Base-by-base conservation (phyloP, 495 filamentous ascomycete species). In the Aspergillus heteromorphus region DNA sequence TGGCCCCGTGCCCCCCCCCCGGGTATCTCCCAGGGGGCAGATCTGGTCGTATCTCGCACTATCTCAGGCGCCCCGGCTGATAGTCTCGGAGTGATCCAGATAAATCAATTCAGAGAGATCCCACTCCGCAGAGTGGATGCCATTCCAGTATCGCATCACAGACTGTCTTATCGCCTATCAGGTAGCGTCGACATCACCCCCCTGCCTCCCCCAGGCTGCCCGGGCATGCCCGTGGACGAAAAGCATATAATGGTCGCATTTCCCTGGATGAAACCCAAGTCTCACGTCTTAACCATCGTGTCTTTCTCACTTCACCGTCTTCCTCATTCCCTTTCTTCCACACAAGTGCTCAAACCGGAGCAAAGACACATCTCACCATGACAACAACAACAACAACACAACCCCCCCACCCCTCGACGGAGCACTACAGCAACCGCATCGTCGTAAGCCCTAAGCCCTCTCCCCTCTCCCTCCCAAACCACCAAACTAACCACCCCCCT, bases 401-500 rank as follows among this genome's bases (percentile, higher is more conserved):
- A 18, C 29, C 21, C 31, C 19, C 47, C 17, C 31, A 14, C 30
- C 17, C 48, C 3, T 17, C 49, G 4, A 25, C 42, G 13, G 43
- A 48, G 27, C 42, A 45, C 17, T 48, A 54, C 43, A 48, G 45
- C 54, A 51, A 52, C 41, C 55, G 55, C 34, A 58, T 58, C 13
- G 47, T 58, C 31, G 56, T 58, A 54, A 21, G 42, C 36, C 25
- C 34, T 58, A 54, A 21, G 42, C 36, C 25, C 34, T 20, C 49
- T 5, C 45, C 23, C 18, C 21, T 6, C 27, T 25, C 23, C 36
- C 36, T 40, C 14, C 14, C 19, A 13, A 4, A 16, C 25, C 6
- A 5, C 19, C 36, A 23, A 40, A 34, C 55, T 48, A 52, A 40
- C 42, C 18, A 21, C 0, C 16, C 6, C 13, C 16, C 11, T 16